Conservation (phyloP, 208 protist genomes). For the Chromosphaera perkinsii region DNA sequence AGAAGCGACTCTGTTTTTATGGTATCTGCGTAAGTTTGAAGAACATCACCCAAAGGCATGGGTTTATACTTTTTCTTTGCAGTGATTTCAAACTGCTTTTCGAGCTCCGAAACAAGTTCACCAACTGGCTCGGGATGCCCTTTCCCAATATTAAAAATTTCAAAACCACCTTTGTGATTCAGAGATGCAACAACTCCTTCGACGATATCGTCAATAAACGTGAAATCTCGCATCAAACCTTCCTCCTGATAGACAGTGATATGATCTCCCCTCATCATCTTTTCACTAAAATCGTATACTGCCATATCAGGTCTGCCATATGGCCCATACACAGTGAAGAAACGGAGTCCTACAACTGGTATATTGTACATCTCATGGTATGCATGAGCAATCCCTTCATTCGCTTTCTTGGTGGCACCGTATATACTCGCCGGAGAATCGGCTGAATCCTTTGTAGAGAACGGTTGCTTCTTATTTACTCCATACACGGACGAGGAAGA, state of each 20-base stretch:
- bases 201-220: conserved; percentile 51
- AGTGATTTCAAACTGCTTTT: background rate
- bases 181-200: conserved; percentile 32
- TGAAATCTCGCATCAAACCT: conserved; percentile 46
- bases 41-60: conserved; percentile 31
- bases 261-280: conserved; percentile 24
- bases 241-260: conserved; percentile 35
- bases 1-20: conserved; percentile 17
- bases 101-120: conserved; percentile 19
- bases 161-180: conserved; percentile 10
- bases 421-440: conserved; percentile 41
- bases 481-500: conserved; percentile 58
- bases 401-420: conserved; percentile 49
- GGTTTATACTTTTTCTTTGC: conserved; percentile 20
- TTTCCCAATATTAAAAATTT: conserved; percentile 44
- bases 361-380: conserved; percentile 53
- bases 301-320: conserved; percentile 61
- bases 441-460: conserved; percentile 1
- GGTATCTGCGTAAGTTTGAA: conserved; percentile 34
- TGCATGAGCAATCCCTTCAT: conserved; percentile 46
- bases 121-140: conserved; percentile 21
- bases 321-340: conserved; percentile 65
- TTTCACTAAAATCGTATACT: conserved; percentile 44
- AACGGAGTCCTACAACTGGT: conserved; percentile 39
- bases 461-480: conserved; percentile 15